Percentiles rank a stretch among this genome's conserved stretches.
These are phyloP conservation scores for Phytophthora cryptogea DNA, from an alignment of 352 stramenopile species.

Conservation along the genomic window DNA sequence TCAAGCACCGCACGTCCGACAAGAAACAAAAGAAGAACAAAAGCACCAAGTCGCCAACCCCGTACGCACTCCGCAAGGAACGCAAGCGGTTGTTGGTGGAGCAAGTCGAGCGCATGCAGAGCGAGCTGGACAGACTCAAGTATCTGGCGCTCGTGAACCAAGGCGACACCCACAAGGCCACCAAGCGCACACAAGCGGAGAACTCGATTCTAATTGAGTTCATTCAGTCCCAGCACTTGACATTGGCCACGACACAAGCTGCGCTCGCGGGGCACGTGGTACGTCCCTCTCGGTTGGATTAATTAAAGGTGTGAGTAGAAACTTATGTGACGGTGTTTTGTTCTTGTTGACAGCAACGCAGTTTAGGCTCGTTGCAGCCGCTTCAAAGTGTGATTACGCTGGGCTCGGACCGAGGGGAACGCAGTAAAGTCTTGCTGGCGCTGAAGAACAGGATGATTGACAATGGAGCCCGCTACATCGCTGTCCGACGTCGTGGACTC, in stretches of 20 bases:
- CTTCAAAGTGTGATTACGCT: conserved; percentile 24
- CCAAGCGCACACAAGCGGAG: conserved; percentile 2
- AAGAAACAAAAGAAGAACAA: no score
- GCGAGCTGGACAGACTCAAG: conserved; percentile 33
- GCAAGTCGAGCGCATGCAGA: no score
- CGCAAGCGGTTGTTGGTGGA: no score
- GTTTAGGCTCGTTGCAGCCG: conserved; percentile 11
- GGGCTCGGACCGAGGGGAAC: conserved; percentile 18
- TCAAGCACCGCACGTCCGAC: no score
- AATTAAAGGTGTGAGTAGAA: background rate
- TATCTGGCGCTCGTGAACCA: conserved; percentile 20
- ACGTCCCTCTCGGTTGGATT: background rate
- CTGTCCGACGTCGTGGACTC: conserved; percentile 22
- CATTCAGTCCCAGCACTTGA: conserved; percentile 27
- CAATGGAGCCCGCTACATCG: conserved; percentile 27
- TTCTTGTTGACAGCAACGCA: conserved; percentile 14
- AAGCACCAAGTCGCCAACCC: no score
- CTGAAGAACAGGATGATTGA: conserved; percentile 31
- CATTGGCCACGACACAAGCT: conserved; percentile 19
- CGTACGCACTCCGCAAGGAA: no score
- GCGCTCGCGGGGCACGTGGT: conserved; percentile 7
- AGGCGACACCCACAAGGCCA: conserved; percentile 14
- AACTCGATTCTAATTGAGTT: conserved; percentile 20
- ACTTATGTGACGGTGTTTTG: background rate
- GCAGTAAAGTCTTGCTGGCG: conserved; percentile 23